A percentile compares a stretch with the other conserved stretches of the same genome.
phyloP scores from a whole-genome alignment of 106 monocot species.

The Gastrodia elata region DNA sequence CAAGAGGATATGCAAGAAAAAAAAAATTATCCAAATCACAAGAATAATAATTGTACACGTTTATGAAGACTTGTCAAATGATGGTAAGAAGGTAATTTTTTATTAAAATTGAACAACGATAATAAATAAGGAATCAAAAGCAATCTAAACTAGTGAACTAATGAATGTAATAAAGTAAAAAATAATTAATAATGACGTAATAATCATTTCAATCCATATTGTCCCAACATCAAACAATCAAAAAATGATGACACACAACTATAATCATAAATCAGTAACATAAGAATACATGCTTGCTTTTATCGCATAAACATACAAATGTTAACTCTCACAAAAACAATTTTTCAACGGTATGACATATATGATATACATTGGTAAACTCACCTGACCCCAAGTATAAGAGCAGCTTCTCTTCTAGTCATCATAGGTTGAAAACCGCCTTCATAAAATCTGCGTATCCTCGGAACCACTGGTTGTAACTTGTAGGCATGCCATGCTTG shows the following conservation, averaged over 20 bases:
- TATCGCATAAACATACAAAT: not conserved
- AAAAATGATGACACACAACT: not conserved
- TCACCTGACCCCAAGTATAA: slow-evolving; percentile 82
- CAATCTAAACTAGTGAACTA: not conserved
- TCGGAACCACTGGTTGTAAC: slow-evolving; percentile 53
- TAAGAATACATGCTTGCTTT: not conserved
- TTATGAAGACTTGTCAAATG: not conserved
- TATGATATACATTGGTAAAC: not conserved
- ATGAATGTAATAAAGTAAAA: not conserved
- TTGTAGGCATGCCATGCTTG: slow-evolving; percentile 94
- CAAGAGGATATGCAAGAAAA: too few relatives aligned
- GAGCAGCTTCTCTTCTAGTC: slow-evolving; percentile 83
- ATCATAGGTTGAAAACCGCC: slow-evolving; percentile 85
- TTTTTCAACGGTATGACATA: not conserved
- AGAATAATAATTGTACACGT: not conserved
- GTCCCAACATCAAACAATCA: not conserved
- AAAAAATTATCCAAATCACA: not conserved
- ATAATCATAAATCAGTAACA: not conserved
- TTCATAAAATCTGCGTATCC: slow-evolving; percentile 88
- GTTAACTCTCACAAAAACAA: not conserved
- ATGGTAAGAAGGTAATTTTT: not conserved
- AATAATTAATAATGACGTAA: not conserved
- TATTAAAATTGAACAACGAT: not conserved
- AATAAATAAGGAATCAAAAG: not conserved
- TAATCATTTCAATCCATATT: not conserved